Conservation (phyloP, 768 basidiomycete genomes). For the Neoboletus magnificus region DNA sequence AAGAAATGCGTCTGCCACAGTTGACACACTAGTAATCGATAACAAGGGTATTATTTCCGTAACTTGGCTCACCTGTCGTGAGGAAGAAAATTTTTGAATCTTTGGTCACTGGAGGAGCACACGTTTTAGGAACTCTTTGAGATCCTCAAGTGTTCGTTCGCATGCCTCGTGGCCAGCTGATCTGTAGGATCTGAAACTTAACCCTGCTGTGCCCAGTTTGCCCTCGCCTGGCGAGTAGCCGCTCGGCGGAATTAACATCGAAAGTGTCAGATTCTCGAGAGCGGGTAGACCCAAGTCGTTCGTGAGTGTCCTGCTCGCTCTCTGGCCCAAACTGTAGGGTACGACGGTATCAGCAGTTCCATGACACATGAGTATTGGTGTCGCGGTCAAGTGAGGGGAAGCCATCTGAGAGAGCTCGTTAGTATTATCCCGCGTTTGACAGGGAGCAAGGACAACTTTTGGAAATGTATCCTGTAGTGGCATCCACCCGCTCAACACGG, state of each 20-base stretch:
- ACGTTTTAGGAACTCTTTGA: conserved; percentile 67
- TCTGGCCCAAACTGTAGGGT: conserved; percentile 47
- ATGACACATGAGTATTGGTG: conserved; percentile 87
- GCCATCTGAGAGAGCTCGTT: conserved; percentile 47
- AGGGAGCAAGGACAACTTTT: conserved; percentile 43
- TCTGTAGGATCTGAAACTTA: conserved; percentile 65
- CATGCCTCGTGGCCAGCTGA: conserved; percentile 66
- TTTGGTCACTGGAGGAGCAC: conserved; percentile 39
- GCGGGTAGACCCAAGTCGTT: conserved; percentile 48
- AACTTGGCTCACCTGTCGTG: not conserved
- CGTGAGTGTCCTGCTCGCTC: conserved; percentile 57
- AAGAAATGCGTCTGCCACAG: not conserved
- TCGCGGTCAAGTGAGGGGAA: conserved; percentile 52
- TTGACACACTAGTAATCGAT: not conserved
- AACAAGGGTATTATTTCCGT: not conserved
- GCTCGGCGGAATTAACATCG: conserved; percentile 25
- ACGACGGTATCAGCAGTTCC: conserved; percentile 77
- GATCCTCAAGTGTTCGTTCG: conserved; percentile 62
- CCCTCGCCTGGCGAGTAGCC: conserved; percentile 17
- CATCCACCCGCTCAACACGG: conserved; percentile 76
- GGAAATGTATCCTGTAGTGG: conserved; percentile 65
- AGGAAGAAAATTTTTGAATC: not conserved
- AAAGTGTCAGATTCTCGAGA: conserved; percentile 35
- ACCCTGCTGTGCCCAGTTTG: conserved; percentile 39
- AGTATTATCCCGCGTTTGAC: not conserved